Evolutionary conservation across 768 basidiomycete species (phyloP).

Genomic region (Candolleomyces aberdarensis): DNA sequence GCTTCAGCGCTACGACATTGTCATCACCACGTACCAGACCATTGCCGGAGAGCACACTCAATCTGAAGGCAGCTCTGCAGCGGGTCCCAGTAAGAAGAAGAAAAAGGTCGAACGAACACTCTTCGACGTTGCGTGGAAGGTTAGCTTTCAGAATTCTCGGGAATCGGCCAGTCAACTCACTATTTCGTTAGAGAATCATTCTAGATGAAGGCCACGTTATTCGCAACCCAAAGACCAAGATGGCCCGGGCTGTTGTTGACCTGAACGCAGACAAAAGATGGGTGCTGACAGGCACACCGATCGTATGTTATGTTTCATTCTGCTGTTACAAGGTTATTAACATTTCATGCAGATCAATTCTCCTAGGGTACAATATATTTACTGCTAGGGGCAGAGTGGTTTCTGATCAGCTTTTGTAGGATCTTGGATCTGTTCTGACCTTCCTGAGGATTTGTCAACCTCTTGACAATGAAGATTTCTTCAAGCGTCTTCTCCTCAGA

Average conservation of each 20-base stretch:
- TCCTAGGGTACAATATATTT: slow-evolving; percentile 46
- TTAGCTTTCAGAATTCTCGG: slow-evolving; percentile 17
- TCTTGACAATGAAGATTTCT: slow-evolving; percentile 79
- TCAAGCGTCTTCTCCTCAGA: slow-evolving; percentile 72
- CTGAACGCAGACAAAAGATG: slow-evolving; percentile 73
- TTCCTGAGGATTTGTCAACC: slow-evolving; percentile 87
- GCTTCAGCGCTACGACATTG: slow-evolving; percentile 67
- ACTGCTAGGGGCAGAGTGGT: not conserved
- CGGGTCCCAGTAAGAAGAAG: slow-evolving; percentile 51
- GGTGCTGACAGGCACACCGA: slow-evolving; percentile 84
- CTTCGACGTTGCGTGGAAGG: slow-evolving; percentile 82
- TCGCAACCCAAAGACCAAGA: slow-evolving; percentile 84
- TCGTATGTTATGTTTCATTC: slow-evolving; percentile 48
- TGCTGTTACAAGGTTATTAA: slow-evolving; percentile 3
- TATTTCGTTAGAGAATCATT: slow-evolving; percentile 57
- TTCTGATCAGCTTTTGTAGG: slow-evolving; percentile 38
- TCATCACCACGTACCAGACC: slow-evolving; percentile 83
- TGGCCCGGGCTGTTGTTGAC: slow-evolving; percentile 63
- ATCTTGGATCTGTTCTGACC: slow-evolving; percentile 81
- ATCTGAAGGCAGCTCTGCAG: slow-evolving; percentile 10
- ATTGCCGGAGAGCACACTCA: slow-evolving; percentile 54
- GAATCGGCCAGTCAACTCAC: not conserved
- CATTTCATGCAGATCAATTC: slow-evolving; percentile 63
- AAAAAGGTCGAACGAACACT: slow-evolving; percentile 57
- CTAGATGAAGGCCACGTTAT: slow-evolving; percentile 90